Conservation (phyloP, 2,329 filamentous ascomycete genomes). For the Penicillium verrucosum region DNA sequence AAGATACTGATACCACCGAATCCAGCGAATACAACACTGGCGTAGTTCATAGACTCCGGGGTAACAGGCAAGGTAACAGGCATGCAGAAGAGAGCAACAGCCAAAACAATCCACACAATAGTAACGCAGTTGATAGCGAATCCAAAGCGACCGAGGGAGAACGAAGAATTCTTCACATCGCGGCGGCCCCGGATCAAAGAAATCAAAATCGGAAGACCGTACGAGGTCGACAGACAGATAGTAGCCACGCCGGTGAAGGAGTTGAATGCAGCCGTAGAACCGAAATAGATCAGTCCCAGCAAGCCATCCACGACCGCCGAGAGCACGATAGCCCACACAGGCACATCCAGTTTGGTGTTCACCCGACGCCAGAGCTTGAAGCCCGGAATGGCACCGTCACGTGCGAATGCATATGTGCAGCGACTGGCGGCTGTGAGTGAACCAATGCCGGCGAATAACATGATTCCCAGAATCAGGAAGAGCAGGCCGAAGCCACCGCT, state of each 20-base stretch:
- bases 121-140: conserved; percentile 65
- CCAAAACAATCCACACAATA: conserved; percentile 67
- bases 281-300: conserved; percentile 75
- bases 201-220: conserved; percentile 72
- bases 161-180: conserved; percentile 63
- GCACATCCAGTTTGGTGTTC: conserved; percentile 64
- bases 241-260: conserved; percentile 77
- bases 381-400: conserved; percentile 71
- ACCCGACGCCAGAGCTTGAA: conserved; percentile 65
- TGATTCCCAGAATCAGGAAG: conserved; percentile 72
- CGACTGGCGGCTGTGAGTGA: conserved; percentile 70
- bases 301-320: conserved; percentile 67
- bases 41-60: conserved; percentile 62
- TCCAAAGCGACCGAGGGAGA: conserved; percentile 67
- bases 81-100: conserved; percentile 74
- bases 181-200: conserved; percentile 64
- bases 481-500: conserved; percentile 71
- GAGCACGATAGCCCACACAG: conserved; percentile 65
- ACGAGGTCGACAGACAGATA: conserved; percentile 72
- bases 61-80: conserved; percentile 60
- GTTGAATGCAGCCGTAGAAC: conserved; percentile 72
- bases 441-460: conserved; percentile 72
- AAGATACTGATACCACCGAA: conserved; percentile 58
- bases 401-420: conserved; percentile 72
- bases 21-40: conserved; percentile 62